A percentile compares a stretch with the other conserved stretches of the same genome.
These are phyloP conservation scores for Botrytis cinerea DNA, from an alignment of 2,329 filamentous ascomycete genomes.

Conservation along the genomic window DNA sequence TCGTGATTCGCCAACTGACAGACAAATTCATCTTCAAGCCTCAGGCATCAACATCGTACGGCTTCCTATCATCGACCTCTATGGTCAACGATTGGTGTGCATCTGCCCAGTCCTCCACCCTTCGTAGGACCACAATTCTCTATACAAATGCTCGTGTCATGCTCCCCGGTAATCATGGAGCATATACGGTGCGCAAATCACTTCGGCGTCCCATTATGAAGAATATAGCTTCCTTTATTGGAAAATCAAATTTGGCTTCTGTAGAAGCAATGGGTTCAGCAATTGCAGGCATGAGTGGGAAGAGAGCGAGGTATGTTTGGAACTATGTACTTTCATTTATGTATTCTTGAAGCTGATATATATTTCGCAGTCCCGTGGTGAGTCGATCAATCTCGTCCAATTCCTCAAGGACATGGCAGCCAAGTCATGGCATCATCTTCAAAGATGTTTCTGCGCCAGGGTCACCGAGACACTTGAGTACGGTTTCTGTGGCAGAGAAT, in stretches of 20 bases:
- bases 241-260: conserved; percentile 25
- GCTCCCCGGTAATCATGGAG: conserved; percentile 43
- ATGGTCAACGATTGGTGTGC: conserved; percentile 13
- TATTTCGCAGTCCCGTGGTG: background rate
- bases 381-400: conserved; percentile 22
- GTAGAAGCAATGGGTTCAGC: conserved; percentile 32
- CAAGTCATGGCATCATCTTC: conserved; percentile 46
- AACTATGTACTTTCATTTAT: background rate
- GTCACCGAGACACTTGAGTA: conserved; percentile 31
- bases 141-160: conserved; percentile 35
- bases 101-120: conserved; percentile 7
- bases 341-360: background rate
- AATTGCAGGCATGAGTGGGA: conserved; percentile 24
- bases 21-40: conserved; percentile 1
- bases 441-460: conserved; percentile 27
- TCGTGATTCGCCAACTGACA: conserved; percentile 9
- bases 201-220: conserved; percentile 34
- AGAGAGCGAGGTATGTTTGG: conserved; percentile 31
- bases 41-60: conserved; percentile 10
- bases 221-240: conserved; percentile 32
- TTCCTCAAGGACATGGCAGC: conserved; percentile 43
- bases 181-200: conserved; percentile 38
- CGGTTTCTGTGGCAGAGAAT: conserved; percentile 24
- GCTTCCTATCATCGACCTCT: background rate
- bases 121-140: conserved; percentile 16